Evolutionary conservation across 2,329 filamentous ascomycete genomes (phyloP).

Genomic region (Calonectria hongkongensis): DNA sequence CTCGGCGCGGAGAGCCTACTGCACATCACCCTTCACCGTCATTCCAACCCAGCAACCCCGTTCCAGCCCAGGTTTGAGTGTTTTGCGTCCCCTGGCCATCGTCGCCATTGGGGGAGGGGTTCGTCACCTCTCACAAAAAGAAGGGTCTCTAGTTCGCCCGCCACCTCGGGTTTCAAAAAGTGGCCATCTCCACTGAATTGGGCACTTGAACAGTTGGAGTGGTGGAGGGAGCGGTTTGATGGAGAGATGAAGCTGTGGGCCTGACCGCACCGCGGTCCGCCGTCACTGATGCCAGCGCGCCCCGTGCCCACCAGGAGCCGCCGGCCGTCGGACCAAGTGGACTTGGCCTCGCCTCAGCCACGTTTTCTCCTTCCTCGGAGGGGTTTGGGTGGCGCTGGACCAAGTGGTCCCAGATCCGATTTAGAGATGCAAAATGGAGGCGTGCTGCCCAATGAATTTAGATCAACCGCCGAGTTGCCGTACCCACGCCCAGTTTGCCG

Average conservation of each 20-base stretch:
- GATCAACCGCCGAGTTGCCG: constrained; percentile 8
- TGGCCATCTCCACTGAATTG: constrained; percentile 27
- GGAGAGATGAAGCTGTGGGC: constrained; percentile 23
- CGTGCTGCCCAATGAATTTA: constrained; percentile 14
- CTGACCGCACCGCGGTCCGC: constrained; percentile 48
- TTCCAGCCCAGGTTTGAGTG: constrained; percentile 7
- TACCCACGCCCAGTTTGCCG: constrained; percentile 5
- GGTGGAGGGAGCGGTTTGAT: constrained; percentile 19
- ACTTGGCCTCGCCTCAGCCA: constrained; percentile 48
- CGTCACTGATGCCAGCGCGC: constrained; percentile 21
- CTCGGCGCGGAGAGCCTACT: constrained; percentile 7
- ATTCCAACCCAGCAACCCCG: constrained; percentile 34
- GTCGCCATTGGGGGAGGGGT: neutral
- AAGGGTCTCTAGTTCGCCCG: constrained; percentile 34
- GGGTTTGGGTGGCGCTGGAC: constrained; percentile 43
- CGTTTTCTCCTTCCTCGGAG: constrained; percentile 45
- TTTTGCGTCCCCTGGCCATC: constrained; percentile 3
- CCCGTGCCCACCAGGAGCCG: constrained; percentile 37
- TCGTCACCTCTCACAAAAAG: constrained; percentile 12
- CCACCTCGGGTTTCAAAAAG: constrained; percentile 37
- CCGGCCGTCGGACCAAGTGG: constrained; percentile 35
- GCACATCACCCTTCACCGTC: constrained; percentile 30
- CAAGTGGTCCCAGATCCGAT: constrained; percentile 32
- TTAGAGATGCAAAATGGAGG: constrained; percentile 6
- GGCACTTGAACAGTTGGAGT: constrained; percentile 15